These are phyloP conservation scores for Crucihimalaya himalaica DNA, from an alignment of 345 rosid genomes.

Conservation along the genomic window DNA sequence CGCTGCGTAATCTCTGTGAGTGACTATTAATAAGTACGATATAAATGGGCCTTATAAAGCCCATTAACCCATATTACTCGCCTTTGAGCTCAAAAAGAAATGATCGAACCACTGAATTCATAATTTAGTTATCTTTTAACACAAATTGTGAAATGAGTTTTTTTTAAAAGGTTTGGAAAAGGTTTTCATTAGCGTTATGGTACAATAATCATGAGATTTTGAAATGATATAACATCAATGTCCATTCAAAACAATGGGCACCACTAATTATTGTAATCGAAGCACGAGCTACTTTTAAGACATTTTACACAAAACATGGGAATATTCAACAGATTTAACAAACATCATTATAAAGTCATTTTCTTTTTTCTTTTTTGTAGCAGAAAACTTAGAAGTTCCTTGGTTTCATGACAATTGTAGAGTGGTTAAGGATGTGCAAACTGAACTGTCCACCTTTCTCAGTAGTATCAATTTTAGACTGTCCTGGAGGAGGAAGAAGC, in stretches of 20 bases:
- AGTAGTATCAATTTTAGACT: conserved; percentile 68
- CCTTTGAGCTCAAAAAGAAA: too few relatives aligned
- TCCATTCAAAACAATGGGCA: conserved; percentile 20
- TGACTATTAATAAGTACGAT: not conserved
- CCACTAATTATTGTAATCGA: conserved; percentile 28
- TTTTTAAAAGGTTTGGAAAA: not conserved
- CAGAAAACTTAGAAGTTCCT: conserved; percentile 41
- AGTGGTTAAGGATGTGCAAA: conserved; percentile 88
- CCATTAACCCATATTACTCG: not conserved
- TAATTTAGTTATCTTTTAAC: not conserved
- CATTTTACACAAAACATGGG: conserved; percentile 30
- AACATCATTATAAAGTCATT: conserved; percentile 30
- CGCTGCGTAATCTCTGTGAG: conserved; percentile 14
- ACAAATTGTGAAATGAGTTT: not conserved
- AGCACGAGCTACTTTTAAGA: not conserved
- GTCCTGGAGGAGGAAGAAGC: conserved; percentile 91
- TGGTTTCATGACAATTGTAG: conserved; percentile 91
- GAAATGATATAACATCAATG: conserved; percentile 2
- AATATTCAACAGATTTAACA: conserved; percentile 33
- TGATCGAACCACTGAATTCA: too few relatives aligned
- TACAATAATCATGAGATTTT: not conserved
- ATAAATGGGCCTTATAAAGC: conserved; percentile 13
- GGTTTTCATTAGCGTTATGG: too few relatives aligned
- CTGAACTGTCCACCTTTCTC: conserved; percentile 99
- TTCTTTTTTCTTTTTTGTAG: not conserved